Conservation (phyloP, 768 basidiomycete species). For the Sarcodon sp. region DNA sequence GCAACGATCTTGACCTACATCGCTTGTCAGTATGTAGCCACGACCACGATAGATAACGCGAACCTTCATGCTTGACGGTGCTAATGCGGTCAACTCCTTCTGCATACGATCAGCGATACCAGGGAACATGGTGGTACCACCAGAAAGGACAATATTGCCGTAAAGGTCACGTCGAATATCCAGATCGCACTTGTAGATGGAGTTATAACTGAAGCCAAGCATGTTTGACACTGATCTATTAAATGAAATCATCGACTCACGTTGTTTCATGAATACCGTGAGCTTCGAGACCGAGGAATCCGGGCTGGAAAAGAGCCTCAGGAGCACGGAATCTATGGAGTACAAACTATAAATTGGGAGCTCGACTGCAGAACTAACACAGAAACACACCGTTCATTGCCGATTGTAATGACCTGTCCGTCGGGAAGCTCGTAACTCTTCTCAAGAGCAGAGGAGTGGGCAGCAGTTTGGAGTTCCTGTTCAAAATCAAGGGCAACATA, state of each 20-base stretch:
- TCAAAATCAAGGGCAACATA: slow-evolving; percentile 65
- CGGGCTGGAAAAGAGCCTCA: slow-evolving; percentile 90
- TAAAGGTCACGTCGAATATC: slow-evolving; percentile 43
- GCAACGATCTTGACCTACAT: slow-evolving; percentile 46
- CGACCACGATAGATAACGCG: background rate
- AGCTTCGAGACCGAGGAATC: slow-evolving; percentile 71
- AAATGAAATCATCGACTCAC: background rate
- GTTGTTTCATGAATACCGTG: slow-evolving; percentile 79
- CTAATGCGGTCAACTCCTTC: slow-evolving; percentile 55
- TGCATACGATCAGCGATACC: slow-evolving; percentile 61
- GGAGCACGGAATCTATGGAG: slow-evolving; percentile 62
- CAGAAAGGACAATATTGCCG: slow-evolving; percentile 51
- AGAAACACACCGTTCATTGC: slow-evolving; percentile 58
- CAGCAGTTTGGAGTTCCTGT: slow-evolving; percentile 60
- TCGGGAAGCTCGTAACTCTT: slow-evolving; percentile 65
- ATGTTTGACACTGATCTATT: background rate
- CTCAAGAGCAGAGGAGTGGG: slow-evolving; percentile 51
- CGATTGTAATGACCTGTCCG: slow-evolving; percentile 63
- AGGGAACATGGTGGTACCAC: slow-evolving; percentile 51
- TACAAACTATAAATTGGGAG: slow-evolving; percentile 14
- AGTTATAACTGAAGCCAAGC: slow-evolving; percentile 38
- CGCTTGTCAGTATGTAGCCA: slow-evolving; percentile 1
- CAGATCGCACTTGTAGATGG: slow-evolving; percentile 64
- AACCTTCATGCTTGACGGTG: slow-evolving; percentile 56
- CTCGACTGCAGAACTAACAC: slow-evolving; percentile 4